Percentiles rank a stretch among this genome's conserved stretches.
Evolutionary conservation across 495 filamentous ascomycete species (phyloP).

Genomic region (Lasiosphaeriaceae sp.): DNA sequence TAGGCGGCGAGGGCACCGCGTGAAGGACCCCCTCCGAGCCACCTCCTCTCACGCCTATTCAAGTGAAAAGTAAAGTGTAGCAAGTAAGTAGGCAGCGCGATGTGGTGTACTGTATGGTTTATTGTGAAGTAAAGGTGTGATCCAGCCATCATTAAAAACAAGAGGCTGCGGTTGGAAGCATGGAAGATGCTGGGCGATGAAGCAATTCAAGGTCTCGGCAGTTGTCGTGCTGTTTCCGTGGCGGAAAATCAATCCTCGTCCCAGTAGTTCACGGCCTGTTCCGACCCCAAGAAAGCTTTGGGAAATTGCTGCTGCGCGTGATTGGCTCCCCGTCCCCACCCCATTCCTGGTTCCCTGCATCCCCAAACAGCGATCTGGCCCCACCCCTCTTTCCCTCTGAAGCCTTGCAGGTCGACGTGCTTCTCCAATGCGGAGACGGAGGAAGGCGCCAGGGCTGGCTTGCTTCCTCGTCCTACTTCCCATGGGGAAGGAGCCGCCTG

Average conservation of each 20-base stretch:
- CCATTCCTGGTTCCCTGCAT: background rate
- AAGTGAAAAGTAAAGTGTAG: background rate
- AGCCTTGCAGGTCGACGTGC: background rate
- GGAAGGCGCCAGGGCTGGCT: slow-evolving; percentile 1
- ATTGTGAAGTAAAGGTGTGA: background rate
- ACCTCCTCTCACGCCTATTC: background rate
- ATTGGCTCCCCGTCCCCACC: slow-evolving; percentile 10
- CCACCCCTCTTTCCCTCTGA: slow-evolving; percentile 5
- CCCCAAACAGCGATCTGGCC: slow-evolving; percentile 6
- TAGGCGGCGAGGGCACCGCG: background rate
- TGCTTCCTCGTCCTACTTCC: background rate
- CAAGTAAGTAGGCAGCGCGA: too few relatives aligned
- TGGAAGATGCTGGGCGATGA: background rate
- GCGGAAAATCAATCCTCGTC: background rate
- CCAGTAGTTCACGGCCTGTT: background rate
- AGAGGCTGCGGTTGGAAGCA: background rate
- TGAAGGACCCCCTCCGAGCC: background rate
- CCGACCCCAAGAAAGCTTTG: background rate
- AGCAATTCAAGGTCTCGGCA: slow-evolving; percentile 3
- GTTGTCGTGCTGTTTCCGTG: background rate
- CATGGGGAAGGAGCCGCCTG: slow-evolving; percentile 8
- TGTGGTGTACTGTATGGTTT: too few relatives aligned
- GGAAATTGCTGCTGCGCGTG: background rate
- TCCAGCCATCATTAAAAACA: too few relatives aligned
- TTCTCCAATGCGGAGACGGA: slow-evolving; percentile 25